phyloP scores from a whole-genome alignment of 1,284 basidiomycete species.

The Ustilago nuda region DNA sequence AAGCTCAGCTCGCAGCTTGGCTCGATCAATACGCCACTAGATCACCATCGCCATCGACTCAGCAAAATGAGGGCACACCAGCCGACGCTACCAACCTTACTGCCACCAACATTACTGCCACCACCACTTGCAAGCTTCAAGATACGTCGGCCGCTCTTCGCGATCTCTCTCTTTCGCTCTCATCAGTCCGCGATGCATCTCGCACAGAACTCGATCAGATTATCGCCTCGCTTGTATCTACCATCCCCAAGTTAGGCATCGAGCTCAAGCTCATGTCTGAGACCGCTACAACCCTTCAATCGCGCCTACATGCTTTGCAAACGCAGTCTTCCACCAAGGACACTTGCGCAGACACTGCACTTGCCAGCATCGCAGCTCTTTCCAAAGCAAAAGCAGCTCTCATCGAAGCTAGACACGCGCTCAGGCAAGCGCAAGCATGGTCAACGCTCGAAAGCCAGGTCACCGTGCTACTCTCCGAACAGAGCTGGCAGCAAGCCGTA shows the following conservation, averaged over 20 bases:
- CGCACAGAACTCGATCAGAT: slow-evolving; percentile 36
- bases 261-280: slow-evolving; percentile 44
- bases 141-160: slow-evolving; percentile 22
- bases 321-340: slow-evolving; percentile 16
- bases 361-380: slow-evolving; percentile 33
- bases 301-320: slow-evolving; percentile 19
- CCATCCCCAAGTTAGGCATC: slow-evolving; percentile 39
- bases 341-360: slow-evolving; percentile 19
- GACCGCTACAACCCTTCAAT: slow-evolving; percentile 30
- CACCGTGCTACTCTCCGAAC: slow-evolving; percentile 24
- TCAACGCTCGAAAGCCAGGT: slow-evolving; percentile 51
- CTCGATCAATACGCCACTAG: slow-evolving; percentile 26
- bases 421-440: slow-evolving; percentile 58
- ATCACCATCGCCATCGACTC: neutral
- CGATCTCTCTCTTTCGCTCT: slow-evolving; percentile 31
- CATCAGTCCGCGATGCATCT: slow-evolving; percentile 31
- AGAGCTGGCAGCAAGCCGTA: slow-evolving; percentile 41
- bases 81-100: neutral
- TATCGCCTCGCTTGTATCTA: slow-evolving; percentile 35
- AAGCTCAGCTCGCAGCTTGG: slow-evolving; percentile 32
- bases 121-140: slow-evolving; percentile 21
- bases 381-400: slow-evolving; percentile 34
- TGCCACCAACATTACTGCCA: neutral
- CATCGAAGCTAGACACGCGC: slow-evolving; percentile 43
- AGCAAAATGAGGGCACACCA: neutral